phyloP scores from a whole-genome alignment of 2,329 filamentous ascomycete genomes.

The Sporothrix sp. region DNA sequence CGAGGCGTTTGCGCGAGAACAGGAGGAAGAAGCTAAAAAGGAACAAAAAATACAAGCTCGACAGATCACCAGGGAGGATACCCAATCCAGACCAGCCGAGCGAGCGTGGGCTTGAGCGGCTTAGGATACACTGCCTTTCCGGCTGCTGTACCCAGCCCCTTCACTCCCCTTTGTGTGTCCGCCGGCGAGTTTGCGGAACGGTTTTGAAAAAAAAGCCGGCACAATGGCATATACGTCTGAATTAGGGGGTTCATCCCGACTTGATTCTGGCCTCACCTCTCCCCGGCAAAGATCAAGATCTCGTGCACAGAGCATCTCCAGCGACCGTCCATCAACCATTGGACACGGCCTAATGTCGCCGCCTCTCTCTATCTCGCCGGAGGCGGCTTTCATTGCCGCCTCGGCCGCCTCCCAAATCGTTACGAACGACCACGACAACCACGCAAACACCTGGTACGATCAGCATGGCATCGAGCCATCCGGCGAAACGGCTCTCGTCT shows the following conservation, averaged over 20 bases:
- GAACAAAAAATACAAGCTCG: background rate
- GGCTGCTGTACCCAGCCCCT: background rate
- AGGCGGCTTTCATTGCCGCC: conserved; percentile 77
- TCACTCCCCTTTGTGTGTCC: background rate
- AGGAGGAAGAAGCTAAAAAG: background rate
- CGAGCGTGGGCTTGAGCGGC: background rate
- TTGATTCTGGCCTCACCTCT: conserved; percentile 21
- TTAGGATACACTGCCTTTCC: background rate
- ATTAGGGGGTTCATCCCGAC: conserved; percentile 11
- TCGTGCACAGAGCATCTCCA: conserved; percentile 56
- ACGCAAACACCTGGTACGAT: conserved; percentile 59
- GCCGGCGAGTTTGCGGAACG: too few species aligned
- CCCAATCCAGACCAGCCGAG: background rate
- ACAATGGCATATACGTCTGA: conserved; percentile 17
- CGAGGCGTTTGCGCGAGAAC: background rate
- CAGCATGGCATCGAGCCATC: conserved; percentile 56
- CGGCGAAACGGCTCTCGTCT: conserved; percentile 61
- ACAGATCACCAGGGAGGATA: background rate
- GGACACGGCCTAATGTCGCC: conserved; percentile 54
- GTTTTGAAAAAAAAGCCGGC: background rate
- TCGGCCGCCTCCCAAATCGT: conserved; percentile 87
- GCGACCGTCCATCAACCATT: conserved; percentile 56
- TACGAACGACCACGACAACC: conserved; percentile 74
- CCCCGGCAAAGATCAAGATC: conserved; percentile 28
- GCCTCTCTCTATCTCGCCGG: conserved; percentile 59